phyloP scores from a whole-genome alignment of 805 yeast species.

The Candida methanosorbosa region DNA sequence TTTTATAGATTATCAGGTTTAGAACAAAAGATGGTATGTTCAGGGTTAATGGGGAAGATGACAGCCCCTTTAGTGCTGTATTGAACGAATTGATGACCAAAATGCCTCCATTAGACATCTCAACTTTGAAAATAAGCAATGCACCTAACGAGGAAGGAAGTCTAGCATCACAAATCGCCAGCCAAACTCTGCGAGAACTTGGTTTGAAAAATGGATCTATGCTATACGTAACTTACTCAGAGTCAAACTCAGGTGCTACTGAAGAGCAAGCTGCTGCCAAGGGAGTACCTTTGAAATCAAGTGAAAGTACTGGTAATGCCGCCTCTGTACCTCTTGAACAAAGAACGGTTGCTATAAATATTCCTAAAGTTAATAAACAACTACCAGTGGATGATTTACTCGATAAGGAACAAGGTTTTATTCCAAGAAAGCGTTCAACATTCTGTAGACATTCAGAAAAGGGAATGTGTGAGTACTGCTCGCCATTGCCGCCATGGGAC shows the following conservation, averaged over 20 bases:
- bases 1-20: constrained; percentile 70
- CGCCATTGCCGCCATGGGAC: constrained; percentile 96
- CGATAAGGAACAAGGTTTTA: constrained; percentile 63
- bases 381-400: constrained; percentile 57
- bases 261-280: no score
- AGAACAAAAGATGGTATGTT: constrained; percentile 79
- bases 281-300: neutral
- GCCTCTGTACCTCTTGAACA: neutral
- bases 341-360: neutral
- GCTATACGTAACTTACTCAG: constrained; percentile 32
- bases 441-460: constrained; percentile 83
- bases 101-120: constrained; percentile 25
- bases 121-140: constrained; percentile 30
- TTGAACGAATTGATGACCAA: constrained; percentile 19
- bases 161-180: constrained; percentile 22
- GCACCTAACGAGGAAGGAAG: constrained; percentile 37
- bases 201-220: constrained; percentile 56
- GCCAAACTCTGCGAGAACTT: constrained; percentile 28
- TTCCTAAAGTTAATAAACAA: constrained; percentile 27
- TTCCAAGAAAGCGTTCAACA: constrained; percentile 48
- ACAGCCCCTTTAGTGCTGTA: neutral
- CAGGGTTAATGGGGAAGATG: constrained; percentile 37
- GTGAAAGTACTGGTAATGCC: neutral
- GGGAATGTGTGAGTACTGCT: constrained; percentile 98
- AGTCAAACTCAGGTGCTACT: neutral